These are phyloP conservation scores for Didymellaceae sp. DNA, from an alignment of 2,329 filamentous ascomycete species.

Conservation along the genomic window DNA sequence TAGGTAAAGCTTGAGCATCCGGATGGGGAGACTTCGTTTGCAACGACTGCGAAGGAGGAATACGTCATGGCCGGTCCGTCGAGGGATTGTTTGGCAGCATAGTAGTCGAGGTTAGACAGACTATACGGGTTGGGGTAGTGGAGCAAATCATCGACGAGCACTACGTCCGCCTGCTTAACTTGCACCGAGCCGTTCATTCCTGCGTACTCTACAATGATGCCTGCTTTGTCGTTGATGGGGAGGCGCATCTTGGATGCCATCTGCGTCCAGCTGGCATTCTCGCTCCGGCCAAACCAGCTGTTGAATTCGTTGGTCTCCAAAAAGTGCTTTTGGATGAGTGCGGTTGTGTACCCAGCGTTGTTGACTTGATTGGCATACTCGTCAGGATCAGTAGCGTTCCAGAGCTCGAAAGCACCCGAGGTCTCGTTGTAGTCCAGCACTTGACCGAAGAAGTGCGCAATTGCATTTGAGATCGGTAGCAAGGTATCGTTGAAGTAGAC, in stretches of 20 bases:
- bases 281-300: slow-evolving; percentile 59
- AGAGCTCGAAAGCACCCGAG: slow-evolving; percentile 36
- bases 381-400: slow-evolving; percentile 73
- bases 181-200: slow-evolving; percentile 70
- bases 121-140: slow-evolving; percentile 64
- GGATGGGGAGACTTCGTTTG: slow-evolving; percentile 68
- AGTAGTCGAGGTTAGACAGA: slow-evolving; percentile 69
- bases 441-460: slow-evolving; percentile 67
- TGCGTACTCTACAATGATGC: slow-evolving; percentile 69
- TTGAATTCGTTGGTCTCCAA: slow-evolving; percentile 65
- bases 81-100: slow-evolving; percentile 70
- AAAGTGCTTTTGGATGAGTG: slow-evolving; percentile 64
- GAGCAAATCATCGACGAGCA: slow-evolving; percentile 70
- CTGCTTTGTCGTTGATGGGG: slow-evolving; percentile 59
- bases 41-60: slow-evolving; percentile 71
- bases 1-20: slow-evolving; percentile 75
- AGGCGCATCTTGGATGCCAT: slow-evolving; percentile 64
- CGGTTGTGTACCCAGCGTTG: slow-evolving; percentile 73
- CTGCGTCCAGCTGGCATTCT: slow-evolving; percentile 65
- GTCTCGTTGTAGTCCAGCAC: slow-evolving; percentile 65
- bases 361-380: slow-evolving; percentile 73
- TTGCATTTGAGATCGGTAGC: slow-evolving; percentile 68
- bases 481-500: slow-evolving; percentile 61
- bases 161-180: slow-evolving; percentile 75
- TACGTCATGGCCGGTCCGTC: slow-evolving; percentile 78